Evolutionary conservation across 257 asterid genomes (phyloP), one percentile per base, ranked within the genome.

Genomic region (Nicotiana tabacum): DNA sequence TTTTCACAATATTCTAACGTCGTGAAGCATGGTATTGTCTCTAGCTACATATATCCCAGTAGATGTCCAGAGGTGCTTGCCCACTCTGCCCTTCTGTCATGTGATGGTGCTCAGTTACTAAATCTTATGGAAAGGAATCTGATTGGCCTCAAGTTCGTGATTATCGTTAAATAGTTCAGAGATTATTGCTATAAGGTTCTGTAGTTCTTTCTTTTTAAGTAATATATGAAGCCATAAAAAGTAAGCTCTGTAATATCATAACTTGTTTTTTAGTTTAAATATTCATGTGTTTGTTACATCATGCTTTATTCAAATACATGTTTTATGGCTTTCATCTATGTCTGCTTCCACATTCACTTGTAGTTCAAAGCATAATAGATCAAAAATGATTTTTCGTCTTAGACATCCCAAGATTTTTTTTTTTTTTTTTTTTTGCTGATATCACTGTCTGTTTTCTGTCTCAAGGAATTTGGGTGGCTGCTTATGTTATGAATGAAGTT

Each of bases 391-490:
- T 46, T 74, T 74, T 24, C 39, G 15, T 74, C 62, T 13, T 74
- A 46, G 62, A 74, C 61, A 74, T 74, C 39, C 58, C 79, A 74
- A 74, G 27, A 74, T 24, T 21, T 21, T 24, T 24, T 6, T 74
- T 24, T 24, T 24, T 6, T 74, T 43, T 46, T 39, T 43, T 2
- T 24, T 46, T 33, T 74, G 79, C 57, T 29, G 62, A 46, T 66
- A 46, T 16, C 65, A 64, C 15, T 76, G 39, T 39, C 16, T 70
- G 60, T 82, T 82, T 62, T 6, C 15, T 65, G 35, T 83, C 78
- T 53, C 56, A 81, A 94, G 98, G 95, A 74, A 82, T 91, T 76
- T 91, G 97, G 97, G 90, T 86, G 88, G 88, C 90, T 72, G 82
- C 97, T 77, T 93, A 91, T 85, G 76, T 88, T 81, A 82, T 92